These are phyloP conservation scores for Platanthera zijinensis DNA, from an alignment of 106 monocot genomes.

Conservation along the genomic window DNA sequence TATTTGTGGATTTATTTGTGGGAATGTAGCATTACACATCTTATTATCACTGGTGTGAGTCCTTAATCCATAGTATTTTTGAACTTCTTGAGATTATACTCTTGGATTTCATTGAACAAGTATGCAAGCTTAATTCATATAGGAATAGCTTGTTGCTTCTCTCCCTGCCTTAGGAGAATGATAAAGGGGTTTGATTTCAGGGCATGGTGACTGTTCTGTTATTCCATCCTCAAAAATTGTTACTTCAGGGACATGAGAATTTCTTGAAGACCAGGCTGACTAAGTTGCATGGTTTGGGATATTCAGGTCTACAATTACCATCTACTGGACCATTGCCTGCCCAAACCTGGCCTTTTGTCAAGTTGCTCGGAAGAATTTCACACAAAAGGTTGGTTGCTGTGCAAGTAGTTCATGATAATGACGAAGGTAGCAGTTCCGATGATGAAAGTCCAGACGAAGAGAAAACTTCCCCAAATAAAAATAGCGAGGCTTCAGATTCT, in stretches of 20 bases:
- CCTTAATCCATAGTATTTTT: neutral
- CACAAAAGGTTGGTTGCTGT: conserved; percentile 10
- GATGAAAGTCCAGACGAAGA: conserved; percentile 29
- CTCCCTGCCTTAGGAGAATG: neutral
- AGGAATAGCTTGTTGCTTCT: neutral
- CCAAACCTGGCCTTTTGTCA: conserved; percentile 19
- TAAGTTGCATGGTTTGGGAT: conserved; percentile 33
- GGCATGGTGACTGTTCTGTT: conserved; percentile 49
- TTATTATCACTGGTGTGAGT: neutral
- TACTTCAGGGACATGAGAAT: conserved; percentile 25
- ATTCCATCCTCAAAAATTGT: conserved; percentile 23
- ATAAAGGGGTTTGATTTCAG: conserved; percentile 21
- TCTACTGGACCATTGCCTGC: conserved; percentile 22
- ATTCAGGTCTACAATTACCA: conserved; percentile 20
- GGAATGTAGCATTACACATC: neutral
- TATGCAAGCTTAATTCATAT: neutral
- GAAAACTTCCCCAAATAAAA: conserved; percentile 16
- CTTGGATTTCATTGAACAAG: neutral
- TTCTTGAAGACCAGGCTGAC: conserved; percentile 26
- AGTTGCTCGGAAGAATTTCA: conserved; percentile 14
- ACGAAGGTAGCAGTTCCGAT: conserved; percentile 26
- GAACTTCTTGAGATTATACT: neutral
- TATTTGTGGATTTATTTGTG: neutral
- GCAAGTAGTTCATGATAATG: conserved; percentile 41
- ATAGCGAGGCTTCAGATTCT: conserved; percentile 27